These are phyloP conservation scores for Hippophae gyantsensis DNA, from an alignment of 306 rosid genomes.

Conservation along the genomic window DNA sequence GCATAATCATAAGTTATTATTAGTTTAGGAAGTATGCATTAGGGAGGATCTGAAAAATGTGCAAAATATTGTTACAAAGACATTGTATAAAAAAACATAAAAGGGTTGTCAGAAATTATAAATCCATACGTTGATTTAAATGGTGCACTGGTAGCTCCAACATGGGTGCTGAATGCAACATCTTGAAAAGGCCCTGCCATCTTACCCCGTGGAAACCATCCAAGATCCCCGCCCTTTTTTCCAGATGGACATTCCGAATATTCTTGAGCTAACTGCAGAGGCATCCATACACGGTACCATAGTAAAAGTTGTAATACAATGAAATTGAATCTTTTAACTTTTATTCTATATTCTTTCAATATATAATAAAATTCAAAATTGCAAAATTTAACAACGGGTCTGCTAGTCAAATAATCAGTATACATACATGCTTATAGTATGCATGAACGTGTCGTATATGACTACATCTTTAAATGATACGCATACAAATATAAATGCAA, in stretches of 20 bases:
- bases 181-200: slow-evolving; percentile 99
- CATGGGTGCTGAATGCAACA: slow-evolving; percentile 68
- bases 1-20: slow-evolving; percentile 22
- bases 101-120: slow-evolving; percentile 6
- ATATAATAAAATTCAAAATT: too few relatives aligned
- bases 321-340: background rate
- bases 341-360: background rate
- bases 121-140: slow-evolving; percentile 79
- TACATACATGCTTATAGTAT: too few relatives aligned
- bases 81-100: background rate
- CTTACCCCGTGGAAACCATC: slow-evolving; percentile 98
- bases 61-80: background rate
- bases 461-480: too few relatives aligned
- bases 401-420: too few relatives aligned
- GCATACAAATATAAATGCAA: too few relatives aligned
- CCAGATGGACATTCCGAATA: slow-evolving; percentile 97
- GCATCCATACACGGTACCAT: background rate
- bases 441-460: too few relatives aligned
- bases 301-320: background rate
- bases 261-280: slow-evolving; percentile 69
- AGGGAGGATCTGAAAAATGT: background rate
- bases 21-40: background rate
- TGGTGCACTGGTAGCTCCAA: slow-evolving; percentile 83
- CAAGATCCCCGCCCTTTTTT: slow-evolving; percentile 96
- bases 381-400: too few relatives aligned